Base-by-base conservation (phyloP, 1,139 yeast species). In the Taphrina deformans region DNA sequence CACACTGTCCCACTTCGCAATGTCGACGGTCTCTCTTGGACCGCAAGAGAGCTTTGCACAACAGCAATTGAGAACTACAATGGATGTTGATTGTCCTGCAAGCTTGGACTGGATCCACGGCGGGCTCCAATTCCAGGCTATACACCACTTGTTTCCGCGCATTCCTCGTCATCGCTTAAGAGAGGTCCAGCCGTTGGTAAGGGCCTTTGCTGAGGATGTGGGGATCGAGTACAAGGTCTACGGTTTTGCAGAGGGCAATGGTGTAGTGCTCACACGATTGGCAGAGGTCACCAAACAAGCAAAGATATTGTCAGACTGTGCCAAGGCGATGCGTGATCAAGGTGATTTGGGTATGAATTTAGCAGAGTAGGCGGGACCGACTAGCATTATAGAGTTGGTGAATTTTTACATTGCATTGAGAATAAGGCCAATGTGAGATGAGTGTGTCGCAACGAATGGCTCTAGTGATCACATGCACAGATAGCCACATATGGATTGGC, bases 51-150 rank as follows among this genome's bases (percentile, higher is more conserved):
- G 89, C n/a, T 91, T 90, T 74, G 84, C 87, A 0, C 86, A 87
- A 70, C 82, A 93, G 71, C 97, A 90, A 75, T 73, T 90, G 18
- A 81, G 97, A 71, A 90, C 97, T 0, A 90, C 96, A 3, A 91
- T 90, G 97, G 97, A 90, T 74, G 96, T 90, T 18, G 95, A 88
- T 72, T 90, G 97, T 77, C 97, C 97, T 1, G 85, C 84, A 69
- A 90, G 97, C 96, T 79, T 90, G 60, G 97, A 90, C 75, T 90
- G 85, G 72, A 80, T 90, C 71, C 97, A 90, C 72, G 97, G 97
- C 5, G 97, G 97, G 0, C 81, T 90, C 62, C 97, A 90, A 75
- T 90, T 89, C 77, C 97, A 90, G 74, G 96, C 91, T 1, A 84
- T 90, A 62, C 97, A 90, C 74, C 97, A 90, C 74, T 79, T 90